Conservation (phyloP, 768 basidiomycete genomes). For the Rhizopogon sp. region DNA sequence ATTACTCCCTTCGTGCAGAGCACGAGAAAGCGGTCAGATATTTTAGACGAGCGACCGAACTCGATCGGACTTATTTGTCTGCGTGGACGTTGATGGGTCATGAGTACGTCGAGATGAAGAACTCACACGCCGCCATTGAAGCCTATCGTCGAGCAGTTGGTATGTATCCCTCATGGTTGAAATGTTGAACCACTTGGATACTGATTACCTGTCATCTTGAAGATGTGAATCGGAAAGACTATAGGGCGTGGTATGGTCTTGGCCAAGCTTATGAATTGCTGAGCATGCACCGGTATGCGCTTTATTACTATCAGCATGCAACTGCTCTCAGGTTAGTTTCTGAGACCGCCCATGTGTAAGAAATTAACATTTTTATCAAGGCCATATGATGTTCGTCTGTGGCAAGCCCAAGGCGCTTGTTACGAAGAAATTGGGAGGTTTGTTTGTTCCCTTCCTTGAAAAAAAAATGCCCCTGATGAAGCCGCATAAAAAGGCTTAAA, state of each 20-base stretch:
- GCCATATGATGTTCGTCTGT: slow-evolving; percentile 93
- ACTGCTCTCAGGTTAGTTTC: slow-evolving; percentile 76
- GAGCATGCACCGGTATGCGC: slow-evolving; percentile 94
- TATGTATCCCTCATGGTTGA: slow-evolving; percentile 32
- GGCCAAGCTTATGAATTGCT: slow-evolving; percentile 97
- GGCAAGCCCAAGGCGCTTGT: slow-evolving; percentile 92
- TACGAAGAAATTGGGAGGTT: slow-evolving; percentile 90
- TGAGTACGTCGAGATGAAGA: slow-evolving; percentile 98
- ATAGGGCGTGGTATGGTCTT: slow-evolving; percentile 97
- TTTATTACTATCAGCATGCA: slow-evolving; percentile 95
- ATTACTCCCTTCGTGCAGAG: slow-evolving; percentile 89
- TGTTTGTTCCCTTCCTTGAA: slow-evolving; percentile 12
- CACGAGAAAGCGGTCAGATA: slow-evolving; percentile 96
- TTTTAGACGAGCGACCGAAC: slow-evolving; percentile 89
- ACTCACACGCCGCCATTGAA: slow-evolving; percentile 98
- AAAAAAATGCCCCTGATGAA: slow-evolving; percentile 1
- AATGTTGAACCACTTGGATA: neutral
- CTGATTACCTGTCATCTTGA: neutral
- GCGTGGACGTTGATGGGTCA: slow-evolving; percentile 99
- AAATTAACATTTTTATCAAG: slow-evolving; percentile 32
- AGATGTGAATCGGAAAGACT: slow-evolving; percentile 98
- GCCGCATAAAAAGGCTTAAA: slow-evolving; percentile 48
- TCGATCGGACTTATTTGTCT: slow-evolving; percentile 91
- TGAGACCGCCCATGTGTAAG: neutral
- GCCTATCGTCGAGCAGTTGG: slow-evolving; percentile 95